Conservation (phyloP, 2,329 filamentous ascomycete species). For the Aplosporella prunicola region DNA sequence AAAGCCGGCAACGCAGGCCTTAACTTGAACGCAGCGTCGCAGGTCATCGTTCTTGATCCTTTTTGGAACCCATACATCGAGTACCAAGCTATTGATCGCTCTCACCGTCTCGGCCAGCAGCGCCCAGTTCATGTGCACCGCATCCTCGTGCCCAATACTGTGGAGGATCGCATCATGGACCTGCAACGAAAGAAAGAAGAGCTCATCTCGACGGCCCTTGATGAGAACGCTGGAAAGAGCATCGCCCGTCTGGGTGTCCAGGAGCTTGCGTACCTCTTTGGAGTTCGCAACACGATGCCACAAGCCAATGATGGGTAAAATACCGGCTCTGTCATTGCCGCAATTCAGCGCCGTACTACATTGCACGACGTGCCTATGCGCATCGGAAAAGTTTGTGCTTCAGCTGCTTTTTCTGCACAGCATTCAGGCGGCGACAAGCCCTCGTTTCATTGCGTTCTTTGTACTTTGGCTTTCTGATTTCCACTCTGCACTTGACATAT, state of each 20-base stretch:
- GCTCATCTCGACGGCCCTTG: constrained; percentile 68
- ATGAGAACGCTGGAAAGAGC: constrained; percentile 60
- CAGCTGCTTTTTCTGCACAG: no score
- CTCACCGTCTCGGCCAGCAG: constrained; percentile 76
- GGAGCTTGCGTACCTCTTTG: constrained; percentile 65
- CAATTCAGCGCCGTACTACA: no score
- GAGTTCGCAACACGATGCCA: no score
- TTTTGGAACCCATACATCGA: constrained; percentile 95
- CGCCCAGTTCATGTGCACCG: constrained; percentile 69
- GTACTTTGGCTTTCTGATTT: no score
- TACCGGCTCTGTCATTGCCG: no score
- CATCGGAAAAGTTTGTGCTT: no score
- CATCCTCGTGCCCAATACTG: constrained; percentile 64
- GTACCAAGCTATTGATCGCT: constrained; percentile 83
- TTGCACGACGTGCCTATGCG: no score
- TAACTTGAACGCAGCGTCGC: constrained; percentile 72
- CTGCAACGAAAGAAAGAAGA: constrained; percentile 71
- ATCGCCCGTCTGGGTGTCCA: constrained; percentile 56
- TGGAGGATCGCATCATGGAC: constrained; percentile 76
- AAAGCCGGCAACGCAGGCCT: constrained; percentile 79
- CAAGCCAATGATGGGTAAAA: no score
- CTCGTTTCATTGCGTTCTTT: no score
- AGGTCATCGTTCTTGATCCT: constrained; percentile 83
- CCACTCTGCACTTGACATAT: no score
- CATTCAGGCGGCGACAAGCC: no score